Evolutionary conservation across 345 rosid genomes (phyloP), one percentile per base, ranked within the genome.

Genomic region (Hirschfeldia incana): DNA sequence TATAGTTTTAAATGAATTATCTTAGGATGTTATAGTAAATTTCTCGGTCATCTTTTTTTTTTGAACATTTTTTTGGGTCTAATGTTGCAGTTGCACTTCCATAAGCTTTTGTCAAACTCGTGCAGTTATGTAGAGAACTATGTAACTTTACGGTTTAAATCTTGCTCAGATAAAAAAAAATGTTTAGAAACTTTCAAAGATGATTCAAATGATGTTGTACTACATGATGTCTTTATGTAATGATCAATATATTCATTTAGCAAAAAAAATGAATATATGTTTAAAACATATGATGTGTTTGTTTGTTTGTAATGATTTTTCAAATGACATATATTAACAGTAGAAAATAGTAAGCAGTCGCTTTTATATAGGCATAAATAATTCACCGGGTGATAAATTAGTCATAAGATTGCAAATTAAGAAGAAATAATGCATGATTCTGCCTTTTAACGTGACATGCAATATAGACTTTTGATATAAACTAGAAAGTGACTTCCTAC

Each of bases 401-500:
- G 68, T 74, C 65, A 58, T 69, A 58, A 30, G 58, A 74, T 51
- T 36, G 30, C 61, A 80, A 74, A 67, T 46, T 46, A 8, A 16
- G 34, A 80, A 53, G 36, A 69, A 70, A 75, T 70, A n/a, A 15
- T 65, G 72, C 65, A 69, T 55, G 55, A 69, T 69, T 74, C n/a
- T 68, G 69, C 76, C 70, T 65, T 79, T 65, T 39, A 75, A 80
- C 57, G 73, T 80, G 76, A 80, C 83, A 80, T 75, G 69, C 73
- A 58, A 65, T 65, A 58, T 58, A 39, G 76, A 80, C 80, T 75
- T 80, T 80, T 76, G 34, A 76, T 58, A 58, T 44, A 53, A 61
- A 80, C 76, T 75, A 57, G 76, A 80, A 55, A 80, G 80, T 65
- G 83, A 80, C 80, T 65, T 66, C 69, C 1, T 74, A 26, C 73